A percentile compares a stretch with the other conserved stretches of the same genome.
Conservation (phyloP, 1,139 yeast genomes). For the Taphrina wiesneri region DNA sequence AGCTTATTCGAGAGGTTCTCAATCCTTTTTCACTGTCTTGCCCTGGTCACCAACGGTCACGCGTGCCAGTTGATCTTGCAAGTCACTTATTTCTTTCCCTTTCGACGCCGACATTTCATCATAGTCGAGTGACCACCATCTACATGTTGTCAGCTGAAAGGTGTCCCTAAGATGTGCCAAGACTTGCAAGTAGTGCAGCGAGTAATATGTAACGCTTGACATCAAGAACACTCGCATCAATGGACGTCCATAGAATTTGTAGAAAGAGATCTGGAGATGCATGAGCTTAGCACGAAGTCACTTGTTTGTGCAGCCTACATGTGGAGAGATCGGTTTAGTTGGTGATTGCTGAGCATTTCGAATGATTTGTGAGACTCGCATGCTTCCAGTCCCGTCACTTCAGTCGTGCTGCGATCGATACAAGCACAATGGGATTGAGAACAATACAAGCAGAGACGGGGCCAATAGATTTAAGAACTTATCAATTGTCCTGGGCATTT, state of each 20-base stretch:
- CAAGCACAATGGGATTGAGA: too few species aligned
- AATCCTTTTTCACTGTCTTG: not conserved
- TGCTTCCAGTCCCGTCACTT: too few species aligned
- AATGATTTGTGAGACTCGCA: not conserved
- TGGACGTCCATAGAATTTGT: conserved; percentile 26
- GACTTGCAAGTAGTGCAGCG: conserved; percentile 23
- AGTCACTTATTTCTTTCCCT: conserved; percentile 1
- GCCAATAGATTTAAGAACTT: too few species aligned
- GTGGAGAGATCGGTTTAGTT: not conserved
- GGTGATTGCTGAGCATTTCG: not conserved
- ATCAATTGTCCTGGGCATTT: too few species aligned
- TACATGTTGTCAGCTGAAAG: not conserved
- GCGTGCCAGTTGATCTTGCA: conserved; percentile 19
- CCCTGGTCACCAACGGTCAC: not conserved
- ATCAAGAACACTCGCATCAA: conserved; percentile 26
- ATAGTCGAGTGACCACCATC: conserved; percentile 30
- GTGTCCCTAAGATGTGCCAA: not conserved
- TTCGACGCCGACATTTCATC: conserved; percentile 29
- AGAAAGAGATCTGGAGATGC: conserved; percentile 17
- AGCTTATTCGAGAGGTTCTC: not conserved
- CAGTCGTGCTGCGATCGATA: too few species aligned
- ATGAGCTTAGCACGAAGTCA: not conserved
- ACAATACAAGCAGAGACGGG: too few species aligned
- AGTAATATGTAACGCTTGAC: conserved; percentile 31
- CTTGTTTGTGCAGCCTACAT: not conserved